phyloP scores from a whole-genome alignment of 441 rosid species.

The Codiaeum variegatum region DNA sequence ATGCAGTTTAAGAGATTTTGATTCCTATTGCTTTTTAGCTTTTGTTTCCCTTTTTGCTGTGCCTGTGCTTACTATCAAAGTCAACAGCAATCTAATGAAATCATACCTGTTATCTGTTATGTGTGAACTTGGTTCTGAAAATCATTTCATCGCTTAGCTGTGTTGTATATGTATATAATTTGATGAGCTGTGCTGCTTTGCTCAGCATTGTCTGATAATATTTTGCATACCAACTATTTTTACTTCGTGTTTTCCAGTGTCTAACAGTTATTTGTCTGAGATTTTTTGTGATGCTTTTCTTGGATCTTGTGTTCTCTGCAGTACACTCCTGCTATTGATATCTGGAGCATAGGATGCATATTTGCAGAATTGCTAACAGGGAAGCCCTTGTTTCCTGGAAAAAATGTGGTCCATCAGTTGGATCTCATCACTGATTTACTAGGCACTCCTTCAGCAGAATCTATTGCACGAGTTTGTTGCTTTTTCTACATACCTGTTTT shows the following conservation, averaged over 20 bases:
- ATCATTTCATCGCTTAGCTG: not conserved
- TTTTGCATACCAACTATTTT: not conserved
- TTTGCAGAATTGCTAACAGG: conserved; percentile 90
- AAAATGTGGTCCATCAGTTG: conserved; percentile 84
- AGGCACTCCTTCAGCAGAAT: conserved; percentile 76
- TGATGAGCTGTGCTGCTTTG: not conserved
- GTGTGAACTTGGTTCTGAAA: not conserved
- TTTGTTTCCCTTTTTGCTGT: not conserved
- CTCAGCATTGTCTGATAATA: not conserved
- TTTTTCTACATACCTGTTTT: conserved; percentile 18
- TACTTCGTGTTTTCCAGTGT: not conserved
- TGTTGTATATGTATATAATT: not conserved
- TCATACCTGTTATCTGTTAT: not conserved
- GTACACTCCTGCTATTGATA: conserved; percentile 98
- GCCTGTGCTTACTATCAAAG: not conserved
- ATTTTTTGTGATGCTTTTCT: conserved; percentile 16
- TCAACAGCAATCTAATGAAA: not conserved
- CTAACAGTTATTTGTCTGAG: not conserved
- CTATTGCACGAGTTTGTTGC: conserved; percentile 68
- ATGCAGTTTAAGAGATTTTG: not conserved
- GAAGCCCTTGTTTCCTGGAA: conserved; percentile 92
- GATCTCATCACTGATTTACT: conserved; percentile 93
- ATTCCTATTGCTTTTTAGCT: not conserved
- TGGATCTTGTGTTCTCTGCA: conserved; percentile 34
- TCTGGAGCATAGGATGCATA: conserved; percentile 99